Base-by-base conservation (phyloP, 306 rosid genomes). In the Psophocarpus tetragonolobus region DNA sequence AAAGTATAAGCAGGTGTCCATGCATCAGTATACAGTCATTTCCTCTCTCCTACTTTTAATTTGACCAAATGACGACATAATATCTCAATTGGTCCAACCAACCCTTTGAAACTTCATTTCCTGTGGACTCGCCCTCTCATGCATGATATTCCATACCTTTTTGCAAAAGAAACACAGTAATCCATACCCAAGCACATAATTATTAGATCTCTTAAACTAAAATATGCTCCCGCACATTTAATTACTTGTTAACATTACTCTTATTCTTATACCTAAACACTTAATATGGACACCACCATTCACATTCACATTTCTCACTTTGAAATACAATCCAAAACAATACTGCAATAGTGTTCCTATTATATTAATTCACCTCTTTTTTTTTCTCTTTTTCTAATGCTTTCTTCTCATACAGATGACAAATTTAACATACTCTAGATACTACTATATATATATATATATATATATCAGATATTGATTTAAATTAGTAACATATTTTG, bases 131-230 rank as follows among this genome's bases (percentile, higher is more conserved):
- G 39, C 42, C 15, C 60, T 61, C 39, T 66, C 65, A 77, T 82
- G 83, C 77, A 82, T 66, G 77, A 63, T 53, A 79, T 58, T 69
- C 75, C 75, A 54, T 21, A 41, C 61, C 54, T 58, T 77, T 68
- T 62, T 53, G 17, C 29, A 64, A 63, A 64, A n/a, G 29, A 48
- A 30, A 64, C 70, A 35, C 70, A 6, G 23, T 30, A 63, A 14
- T 35, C 70, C 70, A 35, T 64, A 10, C 70, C 47, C 15, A 18
- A 61, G 4, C 4, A 30, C 42, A 12, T 61, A 30, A 6, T 44
- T 21, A 11, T 29, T 60, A 27, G 11, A 27, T 80, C 27, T 18
- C 54, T 71, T 23, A 24, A 57, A 39, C 38, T n/a, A 23, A 57
- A 21, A 56, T 73, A 3, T 4, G 1, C 8, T 36, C 24, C 15